Conservation (phyloP, 805 yeast genomes). For the Metschnikowia kunwiensis region DNA sequence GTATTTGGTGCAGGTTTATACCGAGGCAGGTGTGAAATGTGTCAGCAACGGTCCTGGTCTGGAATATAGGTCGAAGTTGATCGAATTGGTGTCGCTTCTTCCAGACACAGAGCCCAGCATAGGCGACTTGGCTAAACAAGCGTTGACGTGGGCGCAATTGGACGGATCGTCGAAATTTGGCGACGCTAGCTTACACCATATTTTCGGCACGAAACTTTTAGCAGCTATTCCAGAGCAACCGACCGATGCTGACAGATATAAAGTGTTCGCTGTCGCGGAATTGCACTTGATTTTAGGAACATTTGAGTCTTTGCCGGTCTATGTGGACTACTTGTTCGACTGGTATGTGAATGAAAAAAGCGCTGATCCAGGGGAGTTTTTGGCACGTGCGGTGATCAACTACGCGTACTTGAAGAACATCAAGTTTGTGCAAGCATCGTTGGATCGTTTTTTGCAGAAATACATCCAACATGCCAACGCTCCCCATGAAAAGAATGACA, state of each 20-base stretch:
- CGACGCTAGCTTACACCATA: constrained; percentile 70
- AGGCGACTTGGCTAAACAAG: constrained; percentile 62
- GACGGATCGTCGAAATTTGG: constrained; percentile 50
- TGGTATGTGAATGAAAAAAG: constrained; percentile 29
- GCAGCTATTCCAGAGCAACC: constrained; percentile 26
- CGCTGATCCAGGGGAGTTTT: constrained; percentile 31
- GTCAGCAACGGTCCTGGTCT: constrained; percentile 23
- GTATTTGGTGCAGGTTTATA: constrained; percentile 71
- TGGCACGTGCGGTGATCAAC: constrained; percentile 66
- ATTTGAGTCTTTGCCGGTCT: constrained; percentile 42
- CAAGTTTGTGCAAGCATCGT: constrained; percentile 48
- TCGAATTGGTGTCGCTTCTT: constrained; percentile 46
- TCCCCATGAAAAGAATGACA: constrained; percentile 1
- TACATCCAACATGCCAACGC: constrained; percentile 25
- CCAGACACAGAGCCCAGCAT: constrained; percentile 48
- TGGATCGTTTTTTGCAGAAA: constrained; percentile 23
- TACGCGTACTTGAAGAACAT: constrained; percentile 68
- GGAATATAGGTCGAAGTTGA: constrained; percentile 44
- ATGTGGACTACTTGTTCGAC: constrained; percentile 44
- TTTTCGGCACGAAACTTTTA: constrained; percentile 65
- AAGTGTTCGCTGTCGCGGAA: constrained; percentile 64
- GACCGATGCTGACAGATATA: constrained; percentile 28
- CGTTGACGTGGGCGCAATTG: constrained; percentile 61
- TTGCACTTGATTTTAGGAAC: constrained; percentile 69
- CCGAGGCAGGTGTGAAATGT: constrained; percentile 39